Base-by-base conservation (phyloP, 208 protist species). In the Leishmania tarentolae region DNA sequence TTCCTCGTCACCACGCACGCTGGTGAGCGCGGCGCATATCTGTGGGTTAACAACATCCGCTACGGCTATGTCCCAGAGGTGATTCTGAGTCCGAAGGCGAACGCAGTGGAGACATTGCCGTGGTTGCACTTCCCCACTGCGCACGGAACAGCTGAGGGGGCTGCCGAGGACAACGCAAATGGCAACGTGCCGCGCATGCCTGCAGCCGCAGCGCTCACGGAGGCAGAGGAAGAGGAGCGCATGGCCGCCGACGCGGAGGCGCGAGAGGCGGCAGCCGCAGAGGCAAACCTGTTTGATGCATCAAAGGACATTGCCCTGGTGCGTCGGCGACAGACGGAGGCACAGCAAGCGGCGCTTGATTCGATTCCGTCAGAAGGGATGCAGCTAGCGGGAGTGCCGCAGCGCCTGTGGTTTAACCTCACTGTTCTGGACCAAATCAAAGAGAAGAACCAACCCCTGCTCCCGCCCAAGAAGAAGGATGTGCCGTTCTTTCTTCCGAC, bases 401-500 rank as follows among this genome's bases (percentile, higher is more conserved):
- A 92, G 65, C 88, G 84, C 24, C 75, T 90, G 78, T 97, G 94
- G 91, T 95, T 92, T 73, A 93, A 95, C 84, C 84, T 97, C 46
- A 94, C 92, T 13, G 79, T 97, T 57, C 82, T 98, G 42, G 95
- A 98, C 53, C 90, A 95, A 69, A 97, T 98, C 74, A 95, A 93
- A 84, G 90, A 97, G 83, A 95, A 95, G 88, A 98, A 97, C 80
- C 88, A 94, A 76, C 95, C 95, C 28, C 76, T 98, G 52, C 85
- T 97, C 52, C 95, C 95, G 35, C 94, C 95, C 11, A 97, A 98
- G 84, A 98, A 98, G 76, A 91, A 92, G 78, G 91, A 97, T 81
- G 89, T 96, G 61, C 95, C 95, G 21, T 98, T 98, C 79, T 98
- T 98, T 85, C 87, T 98, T n/a, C 90, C 92, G 17, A 94, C 91